These are phyloP conservation scores for Pichia sp. DNA, from an alignment of 1,139 yeast species.

Conservation along the genomic window DNA sequence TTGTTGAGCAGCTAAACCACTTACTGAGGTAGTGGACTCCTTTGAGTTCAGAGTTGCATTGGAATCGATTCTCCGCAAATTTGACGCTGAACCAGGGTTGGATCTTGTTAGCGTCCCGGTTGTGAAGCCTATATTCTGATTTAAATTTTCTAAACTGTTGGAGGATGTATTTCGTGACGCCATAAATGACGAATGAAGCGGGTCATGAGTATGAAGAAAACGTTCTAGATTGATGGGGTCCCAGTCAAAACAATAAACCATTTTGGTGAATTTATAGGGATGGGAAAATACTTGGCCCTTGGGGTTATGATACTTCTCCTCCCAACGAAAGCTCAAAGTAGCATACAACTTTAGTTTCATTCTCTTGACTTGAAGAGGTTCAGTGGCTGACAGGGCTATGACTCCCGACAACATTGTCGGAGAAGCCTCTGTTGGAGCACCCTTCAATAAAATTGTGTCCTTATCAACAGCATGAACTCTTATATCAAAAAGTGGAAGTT, in stretches of 20 bases:
- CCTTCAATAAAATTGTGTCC: constrained; percentile 79
- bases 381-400: constrained; percentile 70
- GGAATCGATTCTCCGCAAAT: constrained; percentile 26
- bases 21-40: constrained; percentile 12
- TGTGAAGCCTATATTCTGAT: constrained; percentile 24
- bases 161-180: constrained; percentile 18
- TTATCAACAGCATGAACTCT: constrained; percentile 63
- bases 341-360: constrained; percentile 62
- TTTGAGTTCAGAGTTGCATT: constrained; percentile 10
- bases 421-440: constrained; percentile 71
- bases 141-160: constrained; percentile 13
- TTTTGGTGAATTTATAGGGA: constrained; percentile 57
- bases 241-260: constrained; percentile 74
- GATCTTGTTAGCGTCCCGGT: constrained; percentile 31
- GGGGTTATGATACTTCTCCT: constrained; percentile 44
- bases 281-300: constrained; percentile 44
- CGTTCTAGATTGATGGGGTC: constrained; percentile 53
- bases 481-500: constrained; percentile 54
- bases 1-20: constrained; percentile 3
- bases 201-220: constrained; percentile 24
- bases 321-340: constrained; percentile 56
- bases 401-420: constrained; percentile 73
- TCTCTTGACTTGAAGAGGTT: constrained; percentile 66
- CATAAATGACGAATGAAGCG: constrained; percentile 12
- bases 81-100: constrained; percentile 30